Evolutionary conservation across 2,329 filamentous ascomycete genomes (phyloP), one percentile per base, ranked within the genome.

Genomic region (Arthrinium puccinioides): DNA sequence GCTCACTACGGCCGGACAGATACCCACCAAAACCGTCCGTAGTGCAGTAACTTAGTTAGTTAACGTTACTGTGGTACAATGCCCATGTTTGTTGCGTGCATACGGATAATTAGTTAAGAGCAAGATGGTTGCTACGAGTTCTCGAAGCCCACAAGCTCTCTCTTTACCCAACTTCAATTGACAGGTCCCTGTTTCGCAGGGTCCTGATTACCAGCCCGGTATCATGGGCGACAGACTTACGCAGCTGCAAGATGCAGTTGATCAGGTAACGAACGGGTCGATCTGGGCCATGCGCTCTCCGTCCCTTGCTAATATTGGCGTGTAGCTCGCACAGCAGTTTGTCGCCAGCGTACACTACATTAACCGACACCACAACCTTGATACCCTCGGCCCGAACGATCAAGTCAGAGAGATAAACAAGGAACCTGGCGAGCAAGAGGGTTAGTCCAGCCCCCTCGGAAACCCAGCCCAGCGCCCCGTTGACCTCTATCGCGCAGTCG

Each of bases 201-300:
- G n/a, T n/a, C n/a, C n/a, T n/a, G n/a, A n/a, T n/a, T n/a, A n/a
- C n/a, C n/a, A n/a, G n/a, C n/a, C 13, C 16, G 32, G 16, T 13
- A 15, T 16, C 8, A 87, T 87, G 79, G 74, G 74, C 20, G 87
- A 94, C 56, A 72, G 82, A 44, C 71, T 94, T 40, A 90, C 87
- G 2, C 86, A 92, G 59, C 70, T 92, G 40, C 87, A 94, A 62
- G 85, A 92, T 65, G 82, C 84, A 60, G 76, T 90, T 43, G 86
- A 92, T 54, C 79, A 88, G 72, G 85, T 86, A n/a, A n/a, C n/a
- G n/a, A n/a, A n/a, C n/a, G n/a, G n/a, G n/a, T n/a, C n/a, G n/a
- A n/a, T n/a, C n/a, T n/a, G n/a, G n/a, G n/a, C n/a, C n/a, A 64
- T 23, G 61, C 32, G 10, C 32, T 28, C 4, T 32, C 18, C 19